Evolutionary conservation across 1,139 yeast species (phyloP).

Genomic region (Wickerhamomyces sp.): DNA sequence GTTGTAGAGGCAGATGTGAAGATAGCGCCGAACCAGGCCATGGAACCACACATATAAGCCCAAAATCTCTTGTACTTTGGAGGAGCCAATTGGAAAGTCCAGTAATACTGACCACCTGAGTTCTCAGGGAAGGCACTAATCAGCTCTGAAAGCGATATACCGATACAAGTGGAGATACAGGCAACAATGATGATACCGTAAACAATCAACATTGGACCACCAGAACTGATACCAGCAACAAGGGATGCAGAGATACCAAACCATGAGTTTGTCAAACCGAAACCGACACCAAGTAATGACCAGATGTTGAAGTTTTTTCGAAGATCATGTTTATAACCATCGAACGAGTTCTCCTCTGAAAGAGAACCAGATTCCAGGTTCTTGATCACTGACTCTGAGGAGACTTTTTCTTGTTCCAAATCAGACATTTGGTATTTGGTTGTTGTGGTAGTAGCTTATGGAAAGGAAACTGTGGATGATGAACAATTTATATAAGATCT

Average conservation of each 20-base stretch:
- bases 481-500: no score
- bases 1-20: constrained; percentile 60
- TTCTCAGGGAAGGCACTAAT: constrained; percentile 52
- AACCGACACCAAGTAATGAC: constrained; percentile 58
- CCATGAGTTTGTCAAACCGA: constrained; percentile 69
- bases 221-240: constrained; percentile 57
- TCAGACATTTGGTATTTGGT: no score
- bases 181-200: constrained; percentile 66
- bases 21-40: constrained; percentile 56
- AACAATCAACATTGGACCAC: constrained; percentile 64
- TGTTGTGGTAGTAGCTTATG: no score
- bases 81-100: constrained; percentile 56
- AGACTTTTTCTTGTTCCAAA: no score
- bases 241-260: constrained; percentile 62
- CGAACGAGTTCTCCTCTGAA: constrained; percentile 3
- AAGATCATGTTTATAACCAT: constrained; percentile 27
- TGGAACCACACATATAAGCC: constrained; percentile 53
- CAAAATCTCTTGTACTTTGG: constrained; percentile 43
- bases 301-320: constrained; percentile 33
- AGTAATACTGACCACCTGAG: constrained; percentile 64
- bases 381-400: no score
- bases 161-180: constrained; percentile 43
- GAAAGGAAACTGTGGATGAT: no score
- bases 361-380: constrained; percentile 2
- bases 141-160: constrained; percentile 48